phyloP scores from a whole-genome alignment of 805 yeast species.

The Lachancea lanzarotensis region DNA sequence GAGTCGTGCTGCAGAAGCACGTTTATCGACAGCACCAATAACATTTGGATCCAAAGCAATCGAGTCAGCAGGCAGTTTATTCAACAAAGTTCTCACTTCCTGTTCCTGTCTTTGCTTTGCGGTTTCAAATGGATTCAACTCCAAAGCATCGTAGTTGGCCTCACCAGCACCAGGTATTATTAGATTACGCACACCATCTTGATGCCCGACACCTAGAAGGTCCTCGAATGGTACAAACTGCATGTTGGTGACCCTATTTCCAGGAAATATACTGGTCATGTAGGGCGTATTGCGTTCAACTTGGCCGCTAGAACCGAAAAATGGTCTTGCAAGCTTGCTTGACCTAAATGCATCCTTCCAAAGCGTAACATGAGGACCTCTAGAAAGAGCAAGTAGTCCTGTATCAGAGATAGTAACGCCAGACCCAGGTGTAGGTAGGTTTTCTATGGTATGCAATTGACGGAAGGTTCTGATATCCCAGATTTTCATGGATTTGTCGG shows the following conservation, averaged over 20 bases:
- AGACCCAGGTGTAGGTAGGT: conserved; percentile 79
- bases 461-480: conserved; percentile 90
- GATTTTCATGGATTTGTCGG: conserved; percentile 75
- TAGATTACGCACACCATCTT: conserved; percentile 69
- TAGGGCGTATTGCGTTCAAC: conserved; percentile 58
- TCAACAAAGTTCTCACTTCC: conserved; percentile 78
- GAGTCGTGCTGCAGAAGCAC: conserved; percentile 57
- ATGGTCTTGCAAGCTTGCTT: conserved; percentile 43
- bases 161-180: conserved; percentile 97
- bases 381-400: conserved; percentile 80
- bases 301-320: conserved; percentile 32
- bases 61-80: conserved; percentile 88
- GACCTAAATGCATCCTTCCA: conserved; percentile 79
- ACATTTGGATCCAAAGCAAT: conserved; percentile 83
- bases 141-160: conserved; percentile 93
- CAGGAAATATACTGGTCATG: conserved; percentile 82
- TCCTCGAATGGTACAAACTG: conserved; percentile 93
- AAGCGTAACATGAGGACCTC: conserved; percentile 92
- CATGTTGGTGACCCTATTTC: conserved; percentile 60
- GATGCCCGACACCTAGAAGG: conserved; percentile 85
- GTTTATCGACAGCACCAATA: conserved; percentile 76
- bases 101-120: conserved; percentile 88
- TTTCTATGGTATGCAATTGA: conserved; percentile 53
- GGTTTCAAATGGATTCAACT: conserved; percentile 86
- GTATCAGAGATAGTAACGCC: conserved; percentile 77